Evolutionary conservation across 2,329 filamentous ascomycete species (phyloP).

Genomic region (Nemania diffusa): DNA sequence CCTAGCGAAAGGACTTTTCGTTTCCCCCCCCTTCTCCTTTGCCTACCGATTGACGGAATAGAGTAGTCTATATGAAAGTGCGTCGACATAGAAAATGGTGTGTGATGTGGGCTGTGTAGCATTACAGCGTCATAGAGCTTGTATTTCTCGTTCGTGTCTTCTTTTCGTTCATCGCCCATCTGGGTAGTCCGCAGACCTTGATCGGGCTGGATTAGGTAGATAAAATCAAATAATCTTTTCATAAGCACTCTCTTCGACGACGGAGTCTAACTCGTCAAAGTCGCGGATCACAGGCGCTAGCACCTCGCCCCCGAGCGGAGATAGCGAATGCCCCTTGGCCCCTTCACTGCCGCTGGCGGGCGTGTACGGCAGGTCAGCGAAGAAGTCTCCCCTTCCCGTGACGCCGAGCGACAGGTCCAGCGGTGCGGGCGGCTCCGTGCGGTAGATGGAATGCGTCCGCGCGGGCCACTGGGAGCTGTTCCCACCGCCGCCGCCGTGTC

Average conservation of each 20-base stretch:
- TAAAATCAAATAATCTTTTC: conserved; percentile 30
- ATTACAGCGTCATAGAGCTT: background rate
- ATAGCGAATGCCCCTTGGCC: conserved; percentile 21
- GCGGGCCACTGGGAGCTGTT: conserved; percentile 33
- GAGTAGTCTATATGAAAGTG: background rate
- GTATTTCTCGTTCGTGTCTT: background rate
- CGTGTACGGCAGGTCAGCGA: conserved; percentile 28
- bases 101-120: background rate
- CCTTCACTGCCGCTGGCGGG: conserved; percentile 20
- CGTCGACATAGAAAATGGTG: background rate
- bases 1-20: background rate
- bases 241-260: conserved; percentile 40
- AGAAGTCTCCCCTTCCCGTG: conserved; percentile 39
- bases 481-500: conserved; percentile 4
- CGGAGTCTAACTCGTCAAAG: conserved; percentile 47
- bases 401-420: conserved; percentile 38
- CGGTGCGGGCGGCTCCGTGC: conserved; percentile 37
- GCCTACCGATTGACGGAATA: background rate
- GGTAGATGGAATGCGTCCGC: conserved; percentile 39
- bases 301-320: conserved; percentile 37
- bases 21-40: background rate
- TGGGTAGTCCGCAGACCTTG: too few species aligned
- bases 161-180: background rate
- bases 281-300: conserved; percentile 44
- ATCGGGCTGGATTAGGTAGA: background rate